These are phyloP conservation scores for Blastocystis sp. DNA, from an alignment of 352 stramenopile genomes.

Conservation along the genomic window DNA sequence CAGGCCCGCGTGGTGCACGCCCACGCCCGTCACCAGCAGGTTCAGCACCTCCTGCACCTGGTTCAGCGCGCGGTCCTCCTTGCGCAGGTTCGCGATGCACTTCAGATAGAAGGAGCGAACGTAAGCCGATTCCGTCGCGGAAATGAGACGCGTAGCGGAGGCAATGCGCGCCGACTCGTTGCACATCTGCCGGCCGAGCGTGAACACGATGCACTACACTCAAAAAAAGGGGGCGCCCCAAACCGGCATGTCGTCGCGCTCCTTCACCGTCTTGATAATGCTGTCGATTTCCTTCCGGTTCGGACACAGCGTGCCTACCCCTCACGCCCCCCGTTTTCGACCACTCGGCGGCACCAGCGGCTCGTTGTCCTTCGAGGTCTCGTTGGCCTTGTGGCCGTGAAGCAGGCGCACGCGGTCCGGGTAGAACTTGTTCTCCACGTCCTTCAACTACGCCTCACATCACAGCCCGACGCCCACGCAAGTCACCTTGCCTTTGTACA, in stretches of 20 bases:
- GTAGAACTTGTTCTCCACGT: conserved; percentile 73
- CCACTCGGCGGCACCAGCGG: conserved; percentile 74
- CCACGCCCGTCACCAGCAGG: conserved; percentile 90
- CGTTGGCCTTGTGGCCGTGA: conserved; percentile 65
- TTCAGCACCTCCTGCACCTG: conserved; percentile 75
- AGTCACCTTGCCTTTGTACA: conserved; percentile 83
- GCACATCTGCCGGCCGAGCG: conserved; percentile 76
- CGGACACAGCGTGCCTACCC: not conserved
- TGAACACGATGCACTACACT: conserved; percentile 66
- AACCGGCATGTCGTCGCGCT: conserved; percentile 42
- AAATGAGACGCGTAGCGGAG: conserved; percentile 79
- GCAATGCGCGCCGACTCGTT: conserved; percentile 74
- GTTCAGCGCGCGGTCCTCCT: conserved; percentile 78
- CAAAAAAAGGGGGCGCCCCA: not conserved
- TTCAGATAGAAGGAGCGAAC: conserved; percentile 73
- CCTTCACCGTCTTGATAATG: conserved; percentile 9
- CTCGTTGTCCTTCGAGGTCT: conserved; percentile 65
- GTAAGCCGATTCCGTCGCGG: conserved; percentile 55
- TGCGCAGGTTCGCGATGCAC: conserved; percentile 75
- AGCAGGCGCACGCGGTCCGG: conserved; percentile 75
- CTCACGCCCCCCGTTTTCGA: not conserved
- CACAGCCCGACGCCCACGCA: conserved; percentile 76
- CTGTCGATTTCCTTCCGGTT: not conserved
- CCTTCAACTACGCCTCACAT: conserved; percentile 72
- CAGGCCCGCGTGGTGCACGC: conserved; percentile 90